A percentile compares a stretch with the other conserved stretches of the same genome.
Evolutionary conservation across 179 eudicot genomes (phyloP).

Genomic region (Drosera spatulata): DNA sequence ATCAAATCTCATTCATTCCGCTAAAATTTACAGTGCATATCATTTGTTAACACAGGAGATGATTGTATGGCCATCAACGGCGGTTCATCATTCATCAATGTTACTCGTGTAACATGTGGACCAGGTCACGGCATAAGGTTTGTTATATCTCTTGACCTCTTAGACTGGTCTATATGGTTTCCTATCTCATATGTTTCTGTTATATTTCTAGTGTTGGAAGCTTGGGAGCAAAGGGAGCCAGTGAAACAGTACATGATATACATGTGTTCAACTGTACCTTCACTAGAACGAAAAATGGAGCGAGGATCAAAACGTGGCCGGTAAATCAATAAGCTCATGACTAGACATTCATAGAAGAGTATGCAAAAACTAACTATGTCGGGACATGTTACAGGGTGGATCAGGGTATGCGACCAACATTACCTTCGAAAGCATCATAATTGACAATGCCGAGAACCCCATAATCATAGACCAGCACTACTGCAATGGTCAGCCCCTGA

Average conservation of each 20-base stretch:
- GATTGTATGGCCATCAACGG: slow-evolving; percentile 57
- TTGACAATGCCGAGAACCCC: slow-evolving; percentile 30
- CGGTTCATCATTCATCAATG: slow-evolving; percentile 32
- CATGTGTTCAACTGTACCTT: slow-evolving; percentile 42
- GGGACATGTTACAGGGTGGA: slow-evolving; percentile 33
- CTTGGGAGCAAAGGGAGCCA: slow-evolving; percentile 34
- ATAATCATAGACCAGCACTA: slow-evolving; percentile 50
- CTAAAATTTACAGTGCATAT: too few relatives aligned
- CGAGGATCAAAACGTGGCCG: slow-evolving; percentile 52
- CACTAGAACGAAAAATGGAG: slow-evolving; percentile 31
- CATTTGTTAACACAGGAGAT: slow-evolving; percentile 31
- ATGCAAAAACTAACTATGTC: neutral
- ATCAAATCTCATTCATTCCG: neutral
- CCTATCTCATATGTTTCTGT: too few relatives aligned
- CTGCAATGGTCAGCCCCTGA: slow-evolving; percentile 8
- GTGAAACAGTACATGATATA: slow-evolving; percentile 35
- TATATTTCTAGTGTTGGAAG: slow-evolving; percentile 37
- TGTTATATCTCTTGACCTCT: neutral
- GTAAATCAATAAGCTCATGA: slow-evolving; percentile 11
- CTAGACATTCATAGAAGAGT: neutral
- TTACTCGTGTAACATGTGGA: slow-evolving; percentile 42
- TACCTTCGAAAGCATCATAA: slow-evolving; percentile 31
- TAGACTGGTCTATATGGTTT: too few relatives aligned
- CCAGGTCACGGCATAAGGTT: slow-evolving; percentile 87
- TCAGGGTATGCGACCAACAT: slow-evolving; percentile 42